These are phyloP conservation scores for Gonapodya prolifera DNA, from an alignment of 192 early-diverging fungal genomes.

Conservation along the genomic window DNA sequence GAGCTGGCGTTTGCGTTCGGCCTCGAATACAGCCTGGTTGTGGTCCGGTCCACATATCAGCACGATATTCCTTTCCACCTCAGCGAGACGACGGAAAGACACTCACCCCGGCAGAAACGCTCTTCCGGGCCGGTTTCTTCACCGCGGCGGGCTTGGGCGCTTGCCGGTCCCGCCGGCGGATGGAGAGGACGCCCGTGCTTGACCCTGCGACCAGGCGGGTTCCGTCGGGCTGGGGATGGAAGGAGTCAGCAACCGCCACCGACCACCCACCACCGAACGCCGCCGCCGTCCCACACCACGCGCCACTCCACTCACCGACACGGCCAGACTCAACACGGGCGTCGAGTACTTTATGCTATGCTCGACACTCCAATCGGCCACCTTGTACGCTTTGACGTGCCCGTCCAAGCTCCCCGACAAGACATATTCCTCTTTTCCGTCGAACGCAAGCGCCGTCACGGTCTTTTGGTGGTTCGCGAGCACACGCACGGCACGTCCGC, in stretches of 20 bases:
- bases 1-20: slow-evolving; percentile 54
- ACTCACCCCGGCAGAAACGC: too few species aligned
- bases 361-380: slow-evolving; percentile 74
- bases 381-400: slow-evolving; percentile 88
- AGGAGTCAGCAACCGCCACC: slow-evolving; percentile 7
- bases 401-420: slow-evolving; percentile 88
- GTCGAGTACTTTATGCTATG: slow-evolving; percentile 81
- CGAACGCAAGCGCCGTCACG: slow-evolving; percentile 77
- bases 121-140: too few species aligned
- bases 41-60: too few species aligned
- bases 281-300: not conserved
- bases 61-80: too few species aligned
- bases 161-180: too few species aligned
- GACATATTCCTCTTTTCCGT: slow-evolving; percentile 59
- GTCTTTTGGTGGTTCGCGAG: slow-evolving; percentile 94
- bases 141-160: too few species aligned
- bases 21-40: too few species aligned
- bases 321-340: slow-evolving; percentile 77
- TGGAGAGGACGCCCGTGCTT: slow-evolving; percentile 74
- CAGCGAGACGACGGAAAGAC: too few species aligned
- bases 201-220: slow-evolving; percentile 85
- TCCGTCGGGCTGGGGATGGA: slow-evolving; percentile 52
- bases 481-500: slow-evolving; percentile 59
- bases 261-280: slow-evolving; percentile 2
- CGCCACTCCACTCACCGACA: slow-evolving; percentile 44